Evolutionary conservation across 345 rosid genomes (phyloP).

Genomic region (Schrenkiella parvula): DNA sequence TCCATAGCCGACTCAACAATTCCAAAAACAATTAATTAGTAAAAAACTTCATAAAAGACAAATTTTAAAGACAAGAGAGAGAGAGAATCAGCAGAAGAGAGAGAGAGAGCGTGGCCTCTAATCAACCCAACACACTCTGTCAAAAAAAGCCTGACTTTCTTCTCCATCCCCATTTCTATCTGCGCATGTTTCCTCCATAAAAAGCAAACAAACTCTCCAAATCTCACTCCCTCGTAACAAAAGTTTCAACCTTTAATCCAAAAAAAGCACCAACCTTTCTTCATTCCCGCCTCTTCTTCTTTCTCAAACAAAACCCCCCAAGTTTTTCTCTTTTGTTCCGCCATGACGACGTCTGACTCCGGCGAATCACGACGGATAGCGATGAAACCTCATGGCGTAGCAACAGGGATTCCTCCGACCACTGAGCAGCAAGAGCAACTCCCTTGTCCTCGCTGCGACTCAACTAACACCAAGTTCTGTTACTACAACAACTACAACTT

Average conservation of each 20-base stretch:
- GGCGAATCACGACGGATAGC: slow-evolving; percentile 35
- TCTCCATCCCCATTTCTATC: slow-evolving; percentile 30
- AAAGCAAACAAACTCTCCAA: slow-evolving; percentile 12
- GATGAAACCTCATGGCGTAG: slow-evolving; percentile 34
- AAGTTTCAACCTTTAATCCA: slow-evolving; percentile 10
- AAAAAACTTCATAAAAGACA: slow-evolving; percentile 1
- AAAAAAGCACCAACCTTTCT: not conserved
- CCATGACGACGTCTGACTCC: slow-evolving; percentile 42
- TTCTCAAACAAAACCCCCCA: not conserved
- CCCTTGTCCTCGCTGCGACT: slow-evolving; percentile 91
- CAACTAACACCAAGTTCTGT: slow-evolving; percentile 87
- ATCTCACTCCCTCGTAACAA: slow-evolving; percentile 5
- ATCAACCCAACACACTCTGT: slow-evolving; percentile 34
- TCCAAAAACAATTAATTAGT: not conserved
- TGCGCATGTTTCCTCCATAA: slow-evolving; percentile 26
- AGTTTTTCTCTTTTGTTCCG: not conserved
- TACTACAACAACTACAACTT: slow-evolving; percentile 97
- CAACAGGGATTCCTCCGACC: slow-evolving; percentile 21
- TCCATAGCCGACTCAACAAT: slow-evolving; percentile 33
- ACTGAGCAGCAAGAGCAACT: slow-evolving; percentile 75
- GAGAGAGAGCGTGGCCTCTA: slow-evolving; percentile 26
- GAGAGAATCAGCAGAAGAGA: not conserved
- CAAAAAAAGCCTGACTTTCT: slow-evolving; percentile 27
- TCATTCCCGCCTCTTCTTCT: slow-evolving; percentile 6
- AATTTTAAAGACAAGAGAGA: slow-evolving; percentile 15